A percentile compares a stretch with the other conserved stretches of the same genome.
These are phyloP conservation scores for Curvularia sp. DNA, from an alignment of 2,329 filamentous ascomycete species.

Conservation along the genomic window DNA sequence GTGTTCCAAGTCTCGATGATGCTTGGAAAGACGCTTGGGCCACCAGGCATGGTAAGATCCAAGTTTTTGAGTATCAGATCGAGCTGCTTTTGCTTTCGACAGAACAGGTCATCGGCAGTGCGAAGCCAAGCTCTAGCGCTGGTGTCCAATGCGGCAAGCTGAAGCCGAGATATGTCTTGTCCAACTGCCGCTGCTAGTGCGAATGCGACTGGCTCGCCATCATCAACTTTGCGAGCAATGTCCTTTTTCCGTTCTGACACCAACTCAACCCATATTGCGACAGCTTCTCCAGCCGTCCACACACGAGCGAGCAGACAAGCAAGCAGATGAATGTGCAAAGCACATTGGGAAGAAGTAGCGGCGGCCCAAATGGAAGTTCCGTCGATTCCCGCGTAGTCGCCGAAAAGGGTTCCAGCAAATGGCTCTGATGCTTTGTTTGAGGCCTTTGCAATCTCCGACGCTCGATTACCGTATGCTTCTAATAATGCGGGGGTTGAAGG, in stretches of 20 bases:
- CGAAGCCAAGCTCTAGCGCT: conserved; percentile 26
- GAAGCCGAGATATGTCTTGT: conserved; percentile 8
- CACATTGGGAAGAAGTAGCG: conserved; percentile 43
- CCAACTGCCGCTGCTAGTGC: conserved; percentile 5
- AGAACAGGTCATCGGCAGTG: conserved; percentile 17
- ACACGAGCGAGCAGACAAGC: conserved; percentile 50
- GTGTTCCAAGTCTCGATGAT: conserved; percentile 14
- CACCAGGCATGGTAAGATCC: conserved; percentile 3
- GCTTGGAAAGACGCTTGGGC: background rate
- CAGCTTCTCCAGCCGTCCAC: conserved; percentile 37
- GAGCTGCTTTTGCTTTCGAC: conserved; percentile 18
- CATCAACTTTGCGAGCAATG: background rate
- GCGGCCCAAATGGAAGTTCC: conserved; percentile 51
- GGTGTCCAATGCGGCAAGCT: conserved; percentile 25
- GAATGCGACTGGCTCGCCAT: conserved; percentile 33
- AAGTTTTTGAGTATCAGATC: conserved; percentile 24
- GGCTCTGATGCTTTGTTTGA: background rate
- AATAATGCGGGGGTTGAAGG: conserved; percentile 47
- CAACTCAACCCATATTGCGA: conserved; percentile 48
- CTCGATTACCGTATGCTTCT: conserved; percentile 47
- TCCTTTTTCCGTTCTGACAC: conserved; percentile 25
- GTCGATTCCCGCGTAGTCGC: conserved; percentile 37
- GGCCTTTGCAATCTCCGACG: conserved; percentile 25
- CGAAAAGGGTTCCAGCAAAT: conserved; percentile 21
- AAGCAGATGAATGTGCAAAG: conserved; percentile 46